phyloP scores from a whole-genome alignment of 495 filamentous ascomycete genomes.

The Aspergillus kassunensis region DNA sequence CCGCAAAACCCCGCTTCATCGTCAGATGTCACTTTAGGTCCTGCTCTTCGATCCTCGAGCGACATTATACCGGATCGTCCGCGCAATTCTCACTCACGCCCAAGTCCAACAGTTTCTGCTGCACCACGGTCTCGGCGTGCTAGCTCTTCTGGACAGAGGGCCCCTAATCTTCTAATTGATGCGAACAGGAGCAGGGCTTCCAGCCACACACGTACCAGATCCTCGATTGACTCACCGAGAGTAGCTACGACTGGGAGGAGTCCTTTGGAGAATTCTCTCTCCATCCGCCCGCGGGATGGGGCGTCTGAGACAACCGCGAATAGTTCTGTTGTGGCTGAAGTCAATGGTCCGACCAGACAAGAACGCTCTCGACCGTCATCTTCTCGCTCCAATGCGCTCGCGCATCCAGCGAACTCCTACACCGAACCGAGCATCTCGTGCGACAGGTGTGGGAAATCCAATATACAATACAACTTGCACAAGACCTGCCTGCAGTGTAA shows the following conservation, averaged over 20 bases:
- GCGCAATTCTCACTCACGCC: slow-evolving; percentile 25
- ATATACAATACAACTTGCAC: slow-evolving; percentile 79
- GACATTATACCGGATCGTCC: slow-evolving; percentile 39
- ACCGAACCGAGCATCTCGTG: slow-evolving; percentile 71
- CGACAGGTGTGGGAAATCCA: slow-evolving; percentile 55
- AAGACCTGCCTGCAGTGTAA: slow-evolving; percentile 70
- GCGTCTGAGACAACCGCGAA: slow-evolving; percentile 17
- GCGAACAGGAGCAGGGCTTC: slow-evolving; percentile 26
- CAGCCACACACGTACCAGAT: slow-evolving; percentile 20
- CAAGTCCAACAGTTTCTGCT: slow-evolving; percentile 25
- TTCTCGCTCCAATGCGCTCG: slow-evolving; percentile 28
- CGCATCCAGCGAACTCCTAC: slow-evolving; percentile 34
- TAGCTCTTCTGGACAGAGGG: slow-evolving; percentile 34
- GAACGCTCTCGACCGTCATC: slow-evolving; percentile 33
- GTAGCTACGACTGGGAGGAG: slow-evolving; percentile 11
- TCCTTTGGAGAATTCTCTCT: slow-evolving; percentile 9
- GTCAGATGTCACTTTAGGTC: slow-evolving; percentile 36
- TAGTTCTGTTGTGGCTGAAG: slow-evolving; percentile 20
- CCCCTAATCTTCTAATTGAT: slow-evolving; percentile 30
- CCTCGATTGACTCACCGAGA: slow-evolving; percentile 18
- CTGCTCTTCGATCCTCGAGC: slow-evolving; percentile 38
- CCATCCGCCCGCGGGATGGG: neutral
- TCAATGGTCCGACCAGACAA: slow-evolving; percentile 22
- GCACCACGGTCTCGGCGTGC: slow-evolving; percentile 31
- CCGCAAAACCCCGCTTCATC: slow-evolving; percentile 31